Base-by-base conservation (phyloP, 2,329 filamentous ascomycete genomes). In the Pochonia chlamydosporia region DNA sequence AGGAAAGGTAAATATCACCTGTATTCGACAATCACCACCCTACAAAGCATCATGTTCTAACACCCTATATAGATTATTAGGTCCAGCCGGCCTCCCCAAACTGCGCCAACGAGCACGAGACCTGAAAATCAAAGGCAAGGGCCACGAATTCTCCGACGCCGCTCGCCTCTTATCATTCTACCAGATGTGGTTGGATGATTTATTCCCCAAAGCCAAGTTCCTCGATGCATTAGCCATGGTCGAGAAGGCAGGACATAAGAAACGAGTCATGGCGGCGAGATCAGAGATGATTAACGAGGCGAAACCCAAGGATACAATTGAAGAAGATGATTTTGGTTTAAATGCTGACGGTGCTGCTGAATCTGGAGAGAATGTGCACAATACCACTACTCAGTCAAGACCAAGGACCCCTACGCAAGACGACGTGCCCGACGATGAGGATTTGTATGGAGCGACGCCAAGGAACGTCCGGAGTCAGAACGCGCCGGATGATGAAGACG, bases 171-270 rank as follows among this genome's bases (percentile, higher is more conserved):
- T 99, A 41, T 89, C 87, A 21, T 88, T 95, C 63, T 99, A 97
- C 63, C 93, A 97, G 63, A 68, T 96, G 47, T 99, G 93, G 93
- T 85, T 99, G 2, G 92, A 99, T 66, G 90, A 96, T 60, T 74
- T 99, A 11, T 99, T 91, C 60, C 93, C 93, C 11, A 90, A 95
- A 60, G 93, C 92, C 5, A 92, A 90, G 60, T 99, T 99, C 60
- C 79, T 87, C 41, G 93, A 99, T 59, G 93, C 87, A 3, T 72
- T 97, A 6, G 72, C 77, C 33, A 96, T 97, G 73, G 88, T 97
- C 3, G 93, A 99, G 65, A 96, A 95, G 67, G 75, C 89, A 1
- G 93, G 93, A 1, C 93, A 96, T 66, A 89, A 85, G 57, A 91
- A 87, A 62, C 74, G 76, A 13, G 77, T 97, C 63, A 80, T 87